These are phyloP conservation scores for Saprolegnia diclina DNA, from an alignment of 352 stramenopile genomes.

Conservation along the genomic window DNA sequence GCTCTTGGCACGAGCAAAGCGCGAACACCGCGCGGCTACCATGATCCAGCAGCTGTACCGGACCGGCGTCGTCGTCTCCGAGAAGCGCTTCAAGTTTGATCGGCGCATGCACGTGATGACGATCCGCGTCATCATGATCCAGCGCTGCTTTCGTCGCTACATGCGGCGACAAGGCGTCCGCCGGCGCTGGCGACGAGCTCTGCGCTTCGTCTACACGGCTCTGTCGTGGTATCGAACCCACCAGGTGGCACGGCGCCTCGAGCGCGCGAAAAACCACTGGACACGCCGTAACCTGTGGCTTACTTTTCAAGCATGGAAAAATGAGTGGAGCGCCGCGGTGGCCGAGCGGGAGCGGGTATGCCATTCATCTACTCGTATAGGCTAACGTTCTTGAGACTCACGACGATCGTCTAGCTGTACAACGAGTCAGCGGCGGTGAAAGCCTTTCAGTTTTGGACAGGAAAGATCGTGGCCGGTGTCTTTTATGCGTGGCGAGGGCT, in stretches of 20 bases:
- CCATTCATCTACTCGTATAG: slow-evolving; percentile 2
- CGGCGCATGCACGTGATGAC: background rate
- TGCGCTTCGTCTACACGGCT: background rate
- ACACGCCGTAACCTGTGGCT: slow-evolving; percentile 10
- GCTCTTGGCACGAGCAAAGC: background rate
- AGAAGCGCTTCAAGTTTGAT: slow-evolving; percentile 21
- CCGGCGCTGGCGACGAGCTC: background rate
- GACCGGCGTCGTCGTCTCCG: slow-evolving; percentile 14
- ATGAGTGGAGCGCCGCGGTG: background rate
- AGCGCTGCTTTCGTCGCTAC: slow-evolving; percentile 1
- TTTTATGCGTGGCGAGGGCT: slow-evolving; percentile 44
- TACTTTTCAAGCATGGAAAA: slow-evolving; percentile 18
- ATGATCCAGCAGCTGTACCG: slow-evolving; percentile 20
- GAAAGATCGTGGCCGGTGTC: slow-evolving; percentile 41
- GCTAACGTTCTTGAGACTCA: background rate
- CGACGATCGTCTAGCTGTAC: background rate
- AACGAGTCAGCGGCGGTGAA: slow-evolving; percentile 32
- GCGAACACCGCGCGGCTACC: background rate
- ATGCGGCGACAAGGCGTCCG: background rate
- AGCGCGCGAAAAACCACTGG: slow-evolving; percentile 14
- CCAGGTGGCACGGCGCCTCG: background rate
- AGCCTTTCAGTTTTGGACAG: slow-evolving; percentile 57
- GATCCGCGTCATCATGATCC: slow-evolving; percentile 13
- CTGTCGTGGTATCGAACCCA: slow-evolving; percentile 11
- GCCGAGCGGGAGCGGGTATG: slow-evolving; percentile 10